phyloP scores from a whole-genome alignment of 2,329 filamentous ascomycete species.

The Parastagonospora nodorum region DNA sequence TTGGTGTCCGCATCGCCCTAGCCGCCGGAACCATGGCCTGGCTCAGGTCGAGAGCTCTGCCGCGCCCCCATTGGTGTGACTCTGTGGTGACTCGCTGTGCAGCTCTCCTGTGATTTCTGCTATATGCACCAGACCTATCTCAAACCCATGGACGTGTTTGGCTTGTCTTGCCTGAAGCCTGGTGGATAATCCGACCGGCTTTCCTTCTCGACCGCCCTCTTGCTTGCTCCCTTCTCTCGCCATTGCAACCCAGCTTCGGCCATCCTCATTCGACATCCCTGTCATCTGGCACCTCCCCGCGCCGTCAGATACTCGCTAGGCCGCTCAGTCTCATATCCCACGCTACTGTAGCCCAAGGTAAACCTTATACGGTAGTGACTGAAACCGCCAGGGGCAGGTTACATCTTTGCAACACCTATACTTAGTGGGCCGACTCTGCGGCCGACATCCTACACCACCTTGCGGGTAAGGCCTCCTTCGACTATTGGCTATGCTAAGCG shows the following conservation, averaged over 20 bases:
- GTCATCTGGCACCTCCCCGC: background rate
- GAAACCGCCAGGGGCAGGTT: slow-evolving; percentile 45
- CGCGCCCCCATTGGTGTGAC: slow-evolving; percentile 29
- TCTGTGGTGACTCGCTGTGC: slow-evolving; percentile 13
- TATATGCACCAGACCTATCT: slow-evolving; percentile 19
- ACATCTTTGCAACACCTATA: slow-evolving; percentile 43
- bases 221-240: too few species aligned
- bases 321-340: background rate
- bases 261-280: too few species aligned
- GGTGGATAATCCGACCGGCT: too few species aligned
- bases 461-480: slow-evolving; percentile 31
- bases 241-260: too few species aligned
- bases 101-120: slow-evolving; percentile 29
- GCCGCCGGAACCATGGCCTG: slow-evolving; percentile 26
- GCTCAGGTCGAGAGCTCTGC: slow-evolving; percentile 7
- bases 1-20: slow-evolving; percentile 22
- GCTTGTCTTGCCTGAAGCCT: slow-evolving; percentile 5
- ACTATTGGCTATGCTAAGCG: slow-evolving; percentile 28
- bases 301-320: background rate
- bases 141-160: slow-evolving; percentile 16
- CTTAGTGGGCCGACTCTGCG: slow-evolving; percentile 36
- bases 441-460: slow-evolving; percentile 16
- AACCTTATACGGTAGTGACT: slow-evolving; percentile 35
- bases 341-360: slow-evolving; percentile 13
- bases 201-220: too few species aligned